Evolutionary conservation across 768 basidiomycete species (phyloP).

Genomic region (Trametes sanguinea): DNA sequence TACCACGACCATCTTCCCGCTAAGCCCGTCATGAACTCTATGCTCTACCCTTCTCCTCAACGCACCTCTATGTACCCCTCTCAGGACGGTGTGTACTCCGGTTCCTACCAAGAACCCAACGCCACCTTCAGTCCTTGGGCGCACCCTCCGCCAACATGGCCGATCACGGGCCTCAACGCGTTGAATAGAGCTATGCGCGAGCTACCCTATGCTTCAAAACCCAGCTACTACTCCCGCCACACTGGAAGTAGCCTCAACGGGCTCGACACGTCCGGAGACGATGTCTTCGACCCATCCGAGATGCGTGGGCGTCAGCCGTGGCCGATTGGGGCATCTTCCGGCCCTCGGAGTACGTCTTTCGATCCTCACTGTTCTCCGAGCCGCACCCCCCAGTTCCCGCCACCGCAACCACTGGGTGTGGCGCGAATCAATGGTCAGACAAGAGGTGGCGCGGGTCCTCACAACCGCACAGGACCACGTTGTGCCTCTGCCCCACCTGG

Average conservation of each 20-base stretch:
- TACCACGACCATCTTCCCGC: not conserved
- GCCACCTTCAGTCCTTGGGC: not conserved
- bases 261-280: not conserved
- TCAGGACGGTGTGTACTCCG: not conserved
- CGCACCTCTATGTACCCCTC: not conserved
- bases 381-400: too few relatives aligned
- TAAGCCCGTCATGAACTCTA: constrained; percentile 2
- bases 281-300: not conserved
- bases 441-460: not conserved
- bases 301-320: not conserved
- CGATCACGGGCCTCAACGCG: not conserved
- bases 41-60: not conserved
- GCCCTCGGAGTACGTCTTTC: too few relatives aligned
- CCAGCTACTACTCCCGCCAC: not conserved
- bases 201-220: not conserved
- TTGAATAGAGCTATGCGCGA: not conserved
- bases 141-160: not conserved
- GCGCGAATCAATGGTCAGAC: not conserved
- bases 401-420: not conserved
- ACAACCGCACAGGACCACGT: not conserved
- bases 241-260: not conserved
- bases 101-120: not conserved
- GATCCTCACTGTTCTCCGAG: too few relatives aligned
- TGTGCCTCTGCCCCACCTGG: not conserved
- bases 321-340: constrained; percentile 2